Percentiles rank a stretch among this genome's conserved stretches.
These are phyloP conservation scores for Ceratobasidium sp. DNA, from an alignment of 1,284 basidiomycete genomes.

Conservation along the genomic window DNA sequence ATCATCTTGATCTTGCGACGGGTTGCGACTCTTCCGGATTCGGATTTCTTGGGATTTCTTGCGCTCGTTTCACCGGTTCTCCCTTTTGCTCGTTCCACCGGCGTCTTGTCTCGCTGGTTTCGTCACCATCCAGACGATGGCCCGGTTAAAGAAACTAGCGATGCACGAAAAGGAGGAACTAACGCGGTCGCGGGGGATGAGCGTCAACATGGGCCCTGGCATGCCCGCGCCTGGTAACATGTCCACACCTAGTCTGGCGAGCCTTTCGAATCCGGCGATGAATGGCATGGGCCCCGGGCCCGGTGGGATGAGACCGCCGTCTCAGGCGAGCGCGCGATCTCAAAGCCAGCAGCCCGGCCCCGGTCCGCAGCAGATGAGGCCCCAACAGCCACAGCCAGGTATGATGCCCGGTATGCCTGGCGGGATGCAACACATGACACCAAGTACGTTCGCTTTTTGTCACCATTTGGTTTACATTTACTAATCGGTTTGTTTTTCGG, in stretches of 20 bases:
- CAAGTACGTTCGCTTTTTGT: constrained; percentile 7
- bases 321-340: constrained; percentile 22
- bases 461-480: constrained; percentile 5
- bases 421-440: constrained; percentile 33
- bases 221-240: constrained; percentile 31
- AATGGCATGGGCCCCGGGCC: constrained; percentile 8
- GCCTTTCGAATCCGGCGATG: constrained; percentile 6
- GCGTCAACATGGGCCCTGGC: constrained; percentile 15
- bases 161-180: constrained; percentile 43
- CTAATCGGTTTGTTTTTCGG: constrained; percentile 1
- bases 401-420: constrained; percentile 17
- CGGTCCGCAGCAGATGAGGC: too few species aligned
- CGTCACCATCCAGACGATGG: constrained; percentile 14
- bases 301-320: constrained; percentile 18
- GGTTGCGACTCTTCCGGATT: constrained; percentile 23
- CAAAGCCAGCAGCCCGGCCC: constrained; percentile 33
- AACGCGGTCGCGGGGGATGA: constrained; percentile 34
- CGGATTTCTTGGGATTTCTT: constrained; percentile 30
- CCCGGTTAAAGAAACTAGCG: constrained; percentile 33
- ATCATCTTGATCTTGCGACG: constrained; percentile 21
- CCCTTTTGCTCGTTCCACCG: neutral
- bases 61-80: neutral
- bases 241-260: constrained; percentile 10
- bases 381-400: constrained; percentile 4
- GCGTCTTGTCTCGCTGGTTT: neutral